Conservation (phyloP, 306 rosid species). For the Phaseolus lunatus region DNA sequence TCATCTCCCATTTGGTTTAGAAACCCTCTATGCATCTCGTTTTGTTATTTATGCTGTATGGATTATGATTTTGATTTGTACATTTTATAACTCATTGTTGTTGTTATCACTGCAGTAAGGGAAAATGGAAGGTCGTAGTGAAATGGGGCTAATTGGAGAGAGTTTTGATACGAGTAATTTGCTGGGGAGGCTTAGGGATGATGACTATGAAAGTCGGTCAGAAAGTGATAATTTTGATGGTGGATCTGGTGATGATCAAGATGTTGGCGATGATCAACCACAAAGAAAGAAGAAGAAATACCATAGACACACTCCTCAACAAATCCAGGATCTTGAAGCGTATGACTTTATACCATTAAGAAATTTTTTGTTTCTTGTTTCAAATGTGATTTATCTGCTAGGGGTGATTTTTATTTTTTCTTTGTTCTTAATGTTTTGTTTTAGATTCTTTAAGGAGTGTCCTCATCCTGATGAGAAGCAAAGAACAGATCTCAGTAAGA, state of each 20-base stretch:
- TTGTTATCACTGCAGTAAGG: conserved; percentile 51
- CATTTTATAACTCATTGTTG: background rate
- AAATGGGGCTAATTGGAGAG: conserved; percentile 64
- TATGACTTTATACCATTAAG: conserved; percentile 45
- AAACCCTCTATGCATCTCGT: background rate
- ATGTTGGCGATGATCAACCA: conserved; percentile 59
- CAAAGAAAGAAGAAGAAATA: conserved; percentile 67
- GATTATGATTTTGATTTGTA: conserved; percentile 21
- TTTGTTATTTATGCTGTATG: conserved; percentile 4
- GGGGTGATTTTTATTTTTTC: background rate
- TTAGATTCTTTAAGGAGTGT: conserved; percentile 84
- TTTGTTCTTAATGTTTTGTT: conserved; percentile 32
- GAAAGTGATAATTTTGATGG: conserved; percentile 85
- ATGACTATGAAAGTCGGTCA: conserved; percentile 83
- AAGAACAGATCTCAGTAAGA: conserved; percentile 74
- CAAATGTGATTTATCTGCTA: conserved; percentile 16
- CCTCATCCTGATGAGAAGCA: conserved; percentile 98
- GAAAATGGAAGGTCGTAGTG: conserved; percentile 73
- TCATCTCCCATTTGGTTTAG: conserved; percentile 1
- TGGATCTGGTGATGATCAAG: conserved; percentile 85
- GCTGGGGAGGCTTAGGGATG: conserved; percentile 69
- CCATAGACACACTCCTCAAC: conserved; percentile 85
- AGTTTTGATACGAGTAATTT: conserved; percentile 58
- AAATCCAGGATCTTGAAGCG: conserved; percentile 89
- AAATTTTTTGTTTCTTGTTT: background rate